Evolutionary conservation across 83 land plant species (phyloP).

Genomic region (Diphasiastrum complanatum): DNA sequence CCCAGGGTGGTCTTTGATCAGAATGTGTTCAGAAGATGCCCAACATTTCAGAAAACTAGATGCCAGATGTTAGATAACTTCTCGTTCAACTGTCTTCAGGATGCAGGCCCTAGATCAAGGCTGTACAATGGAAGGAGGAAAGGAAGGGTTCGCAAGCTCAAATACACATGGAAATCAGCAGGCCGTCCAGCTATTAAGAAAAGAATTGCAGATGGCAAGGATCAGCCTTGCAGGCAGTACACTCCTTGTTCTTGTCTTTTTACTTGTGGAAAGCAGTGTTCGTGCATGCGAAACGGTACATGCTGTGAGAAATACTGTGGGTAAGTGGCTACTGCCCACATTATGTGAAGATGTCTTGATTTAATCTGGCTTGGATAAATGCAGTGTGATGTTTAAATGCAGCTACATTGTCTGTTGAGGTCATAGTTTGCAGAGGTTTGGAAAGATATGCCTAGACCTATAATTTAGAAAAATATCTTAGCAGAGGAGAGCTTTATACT

Average conservation of each 20-base stretch:
- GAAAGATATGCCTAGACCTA: too few relatives aligned
- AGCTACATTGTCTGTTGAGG: too few relatives aligned
- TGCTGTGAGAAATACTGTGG: constrained; percentile 99
- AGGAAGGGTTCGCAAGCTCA: constrained; percentile 67
- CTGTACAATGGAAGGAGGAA: constrained; percentile 44
- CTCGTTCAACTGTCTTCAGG: constrained; percentile 32
- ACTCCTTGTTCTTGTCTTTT: constrained; percentile 81
- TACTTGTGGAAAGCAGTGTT: constrained; percentile 82
- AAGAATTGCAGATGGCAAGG: constrained; percentile 76
- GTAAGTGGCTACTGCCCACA: constrained; percentile 34
- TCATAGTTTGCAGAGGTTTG: too few relatives aligned
- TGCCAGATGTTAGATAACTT: not conserved
- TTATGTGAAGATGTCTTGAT: not conserved
- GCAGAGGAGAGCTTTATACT: too few relatives aligned
- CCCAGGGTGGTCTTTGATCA: not conserved
- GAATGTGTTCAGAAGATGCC: not conserved
- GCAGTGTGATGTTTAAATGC: too few relatives aligned
- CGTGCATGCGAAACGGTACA: constrained; percentile 79
- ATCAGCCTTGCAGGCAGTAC: constrained; percentile 80
- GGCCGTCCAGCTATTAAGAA: constrained; percentile 77
- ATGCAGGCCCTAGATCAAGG: constrained; percentile 58
- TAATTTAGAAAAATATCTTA: too few relatives aligned
- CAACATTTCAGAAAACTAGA: not conserved
- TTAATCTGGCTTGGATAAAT: too few relatives aligned
- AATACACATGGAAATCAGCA: constrained; percentile 88